Evolutionary conservation across 805 yeast genomes (phyloP), one percentile per base, ranked within the genome.

Genomic region (Blastobotrys attinorum): DNA sequence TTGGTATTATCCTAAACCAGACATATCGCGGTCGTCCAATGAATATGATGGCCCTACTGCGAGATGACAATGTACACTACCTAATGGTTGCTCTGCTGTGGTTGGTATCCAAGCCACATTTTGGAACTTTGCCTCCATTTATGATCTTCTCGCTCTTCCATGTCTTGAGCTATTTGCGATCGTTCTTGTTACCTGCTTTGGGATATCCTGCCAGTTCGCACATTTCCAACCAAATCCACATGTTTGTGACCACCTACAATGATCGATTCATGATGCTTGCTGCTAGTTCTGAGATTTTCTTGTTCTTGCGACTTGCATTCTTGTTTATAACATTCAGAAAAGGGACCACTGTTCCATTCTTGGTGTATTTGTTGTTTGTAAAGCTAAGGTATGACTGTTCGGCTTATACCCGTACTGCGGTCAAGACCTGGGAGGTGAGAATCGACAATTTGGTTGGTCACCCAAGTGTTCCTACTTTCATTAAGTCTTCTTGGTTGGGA

Each of bases 71-170:
- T 59, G 67, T 75, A 45, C 90, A 86, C 52, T 89, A 88, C 64
- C 70, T 84, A 42, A 60, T 70, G 34, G 64, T 79, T 46, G 79
- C 79, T 39, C 51, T 73, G 48, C 69, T 68, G 35, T 76, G 79
- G 78, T 64, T 73, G 56, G 59, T 79, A 46, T 73, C 87, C 52
- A 78, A 81, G 38, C 76, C 72, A 47, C 74, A 76, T 49, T 62
- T 76, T 27, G 59, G 84, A 44, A 73, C 95, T 2, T 65, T 82
- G 49, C 60, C 80, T 20, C 95, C 97, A 44, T 87, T 83, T 58
- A 68, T 77, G 37, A 67, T 84, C 45, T 89, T 83, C 62, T 81
- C 96, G 5, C 59, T 79, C 16, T 88, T 90, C 76, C 97, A 89
- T 61, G 79, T 77, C 8, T 67, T 88, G 56, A 79, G 82, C 16